Percentiles rank a stretch among this genome's conserved stretches.
These are phyloP conservation scores for Paracoccidioides lutzii DNA, from an alignment of 2,329 filamentous ascomycete species.

Conservation along the genomic window DNA sequence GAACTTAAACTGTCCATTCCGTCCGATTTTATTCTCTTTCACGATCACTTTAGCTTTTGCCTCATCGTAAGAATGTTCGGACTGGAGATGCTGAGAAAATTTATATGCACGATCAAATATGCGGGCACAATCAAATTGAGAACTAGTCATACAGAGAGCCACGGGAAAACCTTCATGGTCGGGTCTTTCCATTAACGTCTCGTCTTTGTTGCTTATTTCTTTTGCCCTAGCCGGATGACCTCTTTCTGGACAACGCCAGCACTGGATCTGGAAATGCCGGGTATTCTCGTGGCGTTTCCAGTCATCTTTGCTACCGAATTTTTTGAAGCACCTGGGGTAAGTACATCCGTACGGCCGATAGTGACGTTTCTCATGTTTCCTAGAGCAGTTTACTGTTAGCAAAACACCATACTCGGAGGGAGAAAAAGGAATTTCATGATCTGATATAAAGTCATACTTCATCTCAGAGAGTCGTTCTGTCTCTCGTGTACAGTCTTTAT, in stretches of 20 bases:
- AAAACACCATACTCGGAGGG: background rate
- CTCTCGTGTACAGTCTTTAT: constrained; percentile 18
- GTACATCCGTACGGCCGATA: constrained; percentile 73
- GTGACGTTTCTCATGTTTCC: constrained; percentile 77
- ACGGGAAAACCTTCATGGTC: background rate
- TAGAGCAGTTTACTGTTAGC: constrained; percentile 25
- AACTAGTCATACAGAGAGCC: background rate
- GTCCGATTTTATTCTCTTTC: constrained; percentile 47
- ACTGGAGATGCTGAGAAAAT: constrained; percentile 50
- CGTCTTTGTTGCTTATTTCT: constrained; percentile 13
- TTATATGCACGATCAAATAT: constrained; percentile 45
- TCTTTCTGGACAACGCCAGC: constrained; percentile 50
- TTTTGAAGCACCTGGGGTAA: constrained; percentile 52
- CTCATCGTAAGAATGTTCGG: constrained; percentile 33
- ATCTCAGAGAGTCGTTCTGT: constrained; percentile 25
- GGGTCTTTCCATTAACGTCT: constrained; percentile 1
- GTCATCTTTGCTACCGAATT: constrained; percentile 85
- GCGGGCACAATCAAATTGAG: constrained; percentile 38
- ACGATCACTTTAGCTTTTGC: constrained; percentile 23
- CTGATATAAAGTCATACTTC: constrained; percentile 18
- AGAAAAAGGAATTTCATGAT: background rate
- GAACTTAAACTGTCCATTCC: constrained; percentile 52
- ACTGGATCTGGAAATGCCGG: constrained; percentile 59
- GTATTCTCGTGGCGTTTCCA: constrained; percentile 84
- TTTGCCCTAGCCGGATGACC: constrained; percentile 6